Evolutionary conservation across 495 filamentous ascomycete genomes (phyloP).

Genomic region (Penicillium longicatenatum): DNA sequence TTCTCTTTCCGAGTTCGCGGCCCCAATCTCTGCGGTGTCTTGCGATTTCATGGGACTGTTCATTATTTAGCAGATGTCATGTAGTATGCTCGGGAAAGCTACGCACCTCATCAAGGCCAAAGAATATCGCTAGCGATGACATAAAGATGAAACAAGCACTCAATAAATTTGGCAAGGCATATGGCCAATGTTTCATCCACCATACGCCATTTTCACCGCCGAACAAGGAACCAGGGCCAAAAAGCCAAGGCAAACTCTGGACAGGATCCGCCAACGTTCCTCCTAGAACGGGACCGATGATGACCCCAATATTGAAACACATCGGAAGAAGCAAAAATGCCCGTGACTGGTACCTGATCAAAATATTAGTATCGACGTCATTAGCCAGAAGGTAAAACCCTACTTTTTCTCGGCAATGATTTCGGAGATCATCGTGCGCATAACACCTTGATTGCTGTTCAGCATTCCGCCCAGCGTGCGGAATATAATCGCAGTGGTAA

Average conservation of each 20-base stretch:
- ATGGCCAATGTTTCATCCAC: conserved; percentile 65
- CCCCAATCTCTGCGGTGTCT: conserved; percentile 53
- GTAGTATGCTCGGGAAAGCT: not conserved
- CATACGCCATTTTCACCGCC: conserved; percentile 54
- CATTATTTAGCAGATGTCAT: conserved; percentile 9
- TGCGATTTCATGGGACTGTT: conserved; percentile 52
- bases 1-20: conserved; percentile 44
- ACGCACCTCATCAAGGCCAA: conserved; percentile 62
- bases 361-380: not conserved
- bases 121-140: conserved; percentile 50
- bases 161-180: conserved; percentile 63
- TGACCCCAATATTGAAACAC: conserved; percentile 75
- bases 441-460: conserved; percentile 82
- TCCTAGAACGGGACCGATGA: conserved; percentile 65
- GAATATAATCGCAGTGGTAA: conserved; percentile 68
- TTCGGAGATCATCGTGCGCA: conserved; percentile 81
- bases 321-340: conserved; percentile 82
- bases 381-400: conserved; percentile 1
- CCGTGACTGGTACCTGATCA: conserved; percentile 61
- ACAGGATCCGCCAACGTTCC: conserved; percentile 74
- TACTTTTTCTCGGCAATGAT: conserved; percentile 70
- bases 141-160: conserved; percentile 56
- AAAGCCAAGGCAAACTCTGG: conserved; percentile 61
- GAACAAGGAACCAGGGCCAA: conserved; percentile 58
- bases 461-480: conserved; percentile 71